These are phyloP conservation scores for Paracoccidioides brasiliensis DNA, from an alignment of 2,329 filamentous ascomycete species.

Conservation along the genomic window DNA sequence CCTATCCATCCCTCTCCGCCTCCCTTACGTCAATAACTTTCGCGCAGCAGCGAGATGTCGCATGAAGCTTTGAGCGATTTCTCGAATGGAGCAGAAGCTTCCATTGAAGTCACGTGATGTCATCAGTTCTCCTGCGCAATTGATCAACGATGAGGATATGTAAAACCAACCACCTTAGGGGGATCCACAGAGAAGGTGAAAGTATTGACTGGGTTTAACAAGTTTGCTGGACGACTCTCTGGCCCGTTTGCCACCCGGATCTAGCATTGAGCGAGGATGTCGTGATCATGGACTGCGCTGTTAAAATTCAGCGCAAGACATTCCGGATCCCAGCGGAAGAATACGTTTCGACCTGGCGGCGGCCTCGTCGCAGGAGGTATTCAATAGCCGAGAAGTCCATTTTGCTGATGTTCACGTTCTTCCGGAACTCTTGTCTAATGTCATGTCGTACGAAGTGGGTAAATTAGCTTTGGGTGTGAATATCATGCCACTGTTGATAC, in stretches of 20 bases:
- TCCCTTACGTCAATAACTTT: neutral
- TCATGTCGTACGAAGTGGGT: slow-evolving; percentile 3
- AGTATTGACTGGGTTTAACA: too few species aligned
- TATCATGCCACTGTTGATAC: slow-evolving; percentile 4
- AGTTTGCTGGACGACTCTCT: too few species aligned
- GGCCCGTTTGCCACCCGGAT: too few species aligned
- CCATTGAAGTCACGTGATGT: neutral
- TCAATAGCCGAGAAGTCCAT: slow-evolving; percentile 80
- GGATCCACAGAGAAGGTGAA: too few species aligned
- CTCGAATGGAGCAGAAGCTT: neutral
- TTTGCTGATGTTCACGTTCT: slow-evolving; percentile 55
- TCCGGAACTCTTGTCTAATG: slow-evolving; percentile 60
- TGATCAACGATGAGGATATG: too few species aligned
- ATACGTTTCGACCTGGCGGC: slow-evolving; percentile 69
- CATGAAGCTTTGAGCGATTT: neutral
- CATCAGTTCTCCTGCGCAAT: too few species aligned
- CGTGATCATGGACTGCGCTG: neutral
- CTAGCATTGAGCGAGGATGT: too few species aligned
- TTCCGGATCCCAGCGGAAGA: slow-evolving; percentile 69
- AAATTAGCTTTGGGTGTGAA: neutral
- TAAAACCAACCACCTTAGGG: too few species aligned
- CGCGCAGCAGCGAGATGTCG: too few species aligned
- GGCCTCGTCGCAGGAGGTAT: slow-evolving; percentile 68
- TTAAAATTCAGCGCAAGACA: slow-evolving; percentile 33
- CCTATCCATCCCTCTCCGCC: neutral